Evolutionary conservation across 441 rosid genomes (phyloP), one percentile per base, ranked within the genome.

Genomic region (Isatis lusitanica): DNA sequence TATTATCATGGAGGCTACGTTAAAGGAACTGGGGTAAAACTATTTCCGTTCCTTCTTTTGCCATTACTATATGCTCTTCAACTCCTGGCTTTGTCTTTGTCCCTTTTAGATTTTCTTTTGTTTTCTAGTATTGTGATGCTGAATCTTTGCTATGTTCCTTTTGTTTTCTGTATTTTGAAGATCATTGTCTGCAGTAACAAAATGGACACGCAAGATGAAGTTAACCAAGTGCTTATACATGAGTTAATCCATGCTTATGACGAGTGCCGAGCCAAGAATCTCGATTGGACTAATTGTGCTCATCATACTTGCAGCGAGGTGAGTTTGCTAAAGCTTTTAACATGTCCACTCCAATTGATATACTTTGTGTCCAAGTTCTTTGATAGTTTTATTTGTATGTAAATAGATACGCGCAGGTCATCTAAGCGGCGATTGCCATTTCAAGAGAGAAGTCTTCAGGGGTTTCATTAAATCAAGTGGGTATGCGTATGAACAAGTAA

Each of bases 271-370:
- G 94, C 94, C 56, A 83, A 83, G 73, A 94, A 95, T 71, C 74
- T 95, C 82, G 90, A 92, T 71, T 95, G 98, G 97, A 17, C 81
- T 50, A 84, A 91, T 71, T 95, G 99, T 78, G 95, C 96, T 70
- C 99, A 95, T 72, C 98, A 94, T 87, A 97, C 98, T 64, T 94
- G 98, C 60, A 87, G 92, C 40, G 97, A 92, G 99, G 99, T 92
- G 75, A 40, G 46, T 36, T 60, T 4, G 28, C 46, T 63, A n/a
- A 9, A 58, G 50, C 70, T 66, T 71, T 71, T 51, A 0, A 9
- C 9, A 31, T 53, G n/a, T 30, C 21, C 1, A 2, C 0, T 4
- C 33, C 33, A 43, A 26, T 48, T 38, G 44, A 26, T 51, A 40
- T 61, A 18, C 28, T 17, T 11, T 47, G 1, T 62, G 30, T 18